Evolutionary conservation across 2,329 filamentous ascomycete genomes (phyloP), one percentile per base, ranked within the genome.

Genomic region (Talaromyces sp.): DNA sequence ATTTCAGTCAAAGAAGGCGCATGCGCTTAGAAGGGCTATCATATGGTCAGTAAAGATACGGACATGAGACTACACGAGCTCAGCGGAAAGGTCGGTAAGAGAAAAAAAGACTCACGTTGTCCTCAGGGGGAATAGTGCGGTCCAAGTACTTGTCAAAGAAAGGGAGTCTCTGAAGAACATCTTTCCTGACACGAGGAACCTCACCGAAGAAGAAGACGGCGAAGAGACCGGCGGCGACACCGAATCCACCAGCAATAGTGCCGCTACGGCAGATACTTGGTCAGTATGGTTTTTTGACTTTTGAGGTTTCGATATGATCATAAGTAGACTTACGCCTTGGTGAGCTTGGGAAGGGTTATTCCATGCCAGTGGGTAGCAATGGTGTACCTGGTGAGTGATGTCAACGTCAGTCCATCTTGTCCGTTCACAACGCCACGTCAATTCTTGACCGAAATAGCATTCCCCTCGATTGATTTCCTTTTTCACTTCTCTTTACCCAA

Each of bases 131-230:
- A 64, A 86, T 75, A 70, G 82, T 79, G 62, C 78, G 74, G 66
- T 80, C 73, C 70, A 80, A 86, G 73, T 82, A 84, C 57, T 72
- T 69, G 62, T 81, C 80, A 53, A 86, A 73, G 63, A 85, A 70
- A 6, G 84, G 84, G 25, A 86, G 66, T 74, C 84, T 81, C 73
- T 80, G 77, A 70, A 85, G 77, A 64, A 87, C 83, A 69, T 87
- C 84, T 65, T 81, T 78, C 68, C 82, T 77, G 46, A 87, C 82
- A 67, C 78, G 80, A 60, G 84, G 84, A 25, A 87, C 78, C 65
- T 85, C 84, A 65, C 82, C 81, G 74, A 86, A 82, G 78, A 87
- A 84, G 77, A 83, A 86, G 65, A 87, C 69, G 37, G 81, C 82
- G 72, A 83, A 82, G 69, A 83, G 75, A 62, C 81, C 84, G 41